These are phyloP conservation scores for Cadophora luteo-olivacea DNA, from an alignment of 2,329 filamentous ascomycete genomes.

Conservation along the genomic window DNA sequence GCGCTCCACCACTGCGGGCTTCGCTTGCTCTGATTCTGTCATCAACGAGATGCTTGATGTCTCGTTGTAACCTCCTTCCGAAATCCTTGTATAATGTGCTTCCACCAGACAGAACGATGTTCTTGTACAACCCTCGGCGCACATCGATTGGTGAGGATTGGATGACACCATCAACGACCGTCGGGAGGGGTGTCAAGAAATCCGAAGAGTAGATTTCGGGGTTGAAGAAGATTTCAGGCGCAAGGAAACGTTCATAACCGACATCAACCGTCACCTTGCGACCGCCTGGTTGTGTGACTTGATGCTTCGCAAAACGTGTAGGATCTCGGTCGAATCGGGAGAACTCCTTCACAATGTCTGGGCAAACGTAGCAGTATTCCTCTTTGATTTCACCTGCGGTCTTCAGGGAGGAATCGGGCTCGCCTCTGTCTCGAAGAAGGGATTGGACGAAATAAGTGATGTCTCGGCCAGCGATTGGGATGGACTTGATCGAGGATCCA, in stretches of 20 bases:
- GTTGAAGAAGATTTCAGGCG: conserved; percentile 99
- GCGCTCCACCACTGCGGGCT: conserved; percentile 84
- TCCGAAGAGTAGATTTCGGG: conserved; percentile 99
- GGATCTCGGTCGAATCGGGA: conserved; percentile 92
- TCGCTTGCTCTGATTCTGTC: conserved; percentile 92
- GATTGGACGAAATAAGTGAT: conserved; percentile 99
- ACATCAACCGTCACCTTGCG: conserved; percentile 87
- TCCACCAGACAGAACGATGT: conserved; percentile 96
- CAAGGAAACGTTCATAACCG: conserved; percentile 96
- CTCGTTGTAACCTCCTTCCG: conserved; percentile 91
- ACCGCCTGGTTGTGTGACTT: conserved; percentile 84
- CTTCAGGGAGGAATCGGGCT: conserved; percentile 95
- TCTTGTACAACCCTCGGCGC: conserved; percentile 96
- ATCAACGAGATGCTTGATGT: conserved; percentile 96
- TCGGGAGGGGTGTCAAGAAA: conserved; percentile 93
- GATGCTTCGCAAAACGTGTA: conserved; percentile 88
- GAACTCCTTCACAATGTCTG: conserved; percentile 99
- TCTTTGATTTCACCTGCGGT: conserved; percentile 99
- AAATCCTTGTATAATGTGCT: conserved; percentile 99
- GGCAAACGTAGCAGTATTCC: conserved; percentile 97
- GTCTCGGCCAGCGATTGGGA: conserved; percentile 96
- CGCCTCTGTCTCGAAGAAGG: conserved; percentile 91
- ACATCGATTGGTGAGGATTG: conserved; percentile 98
- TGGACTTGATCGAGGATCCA: conserved; percentile 98
- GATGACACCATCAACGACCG: conserved; percentile 94